phyloP scores from a whole-genome alignment of 1,139 yeast genomes.

The Wickerhamomyces sp. region DNA sequence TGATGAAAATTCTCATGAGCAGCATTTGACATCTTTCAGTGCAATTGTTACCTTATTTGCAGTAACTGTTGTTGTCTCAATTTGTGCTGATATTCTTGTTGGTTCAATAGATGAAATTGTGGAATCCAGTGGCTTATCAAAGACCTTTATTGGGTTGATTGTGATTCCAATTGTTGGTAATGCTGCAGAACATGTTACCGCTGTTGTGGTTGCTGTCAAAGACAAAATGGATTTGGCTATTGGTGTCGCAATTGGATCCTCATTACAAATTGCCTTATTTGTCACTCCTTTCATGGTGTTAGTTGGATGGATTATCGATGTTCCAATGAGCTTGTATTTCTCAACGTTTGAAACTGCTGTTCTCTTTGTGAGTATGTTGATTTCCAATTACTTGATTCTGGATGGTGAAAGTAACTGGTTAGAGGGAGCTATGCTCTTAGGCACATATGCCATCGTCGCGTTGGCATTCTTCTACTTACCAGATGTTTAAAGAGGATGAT shows the following conservation, averaged over 20 bases:
- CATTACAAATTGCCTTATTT: slow-evolving; percentile 90
- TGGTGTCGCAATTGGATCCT: slow-evolving; percentile 97
- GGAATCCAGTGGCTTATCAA: slow-evolving; percentile 76
- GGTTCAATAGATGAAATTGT: slow-evolving; percentile 91
- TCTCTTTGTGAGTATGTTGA: slow-evolving; percentile 80
- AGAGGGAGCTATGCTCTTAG: slow-evolving; percentile 88
- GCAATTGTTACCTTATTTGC: slow-evolving; percentile 47
- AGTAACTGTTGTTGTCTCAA: slow-evolving; percentile 77
- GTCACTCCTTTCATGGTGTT: slow-evolving; percentile 94
- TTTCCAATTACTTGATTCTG: slow-evolving; percentile 78
- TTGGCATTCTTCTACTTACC: slow-evolving; percentile 74
- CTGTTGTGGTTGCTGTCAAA: slow-evolving; percentile 89
- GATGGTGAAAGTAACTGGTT: slow-evolving; percentile 98
- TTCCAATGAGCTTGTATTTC: slow-evolving; percentile 90
- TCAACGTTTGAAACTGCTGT: slow-evolving; percentile 92
- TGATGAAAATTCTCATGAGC: slow-evolving; percentile 18
- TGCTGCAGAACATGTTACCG: slow-evolving; percentile 98
- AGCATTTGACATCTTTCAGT: slow-evolving; percentile 37
- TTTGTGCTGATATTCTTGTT: slow-evolving; percentile 91
- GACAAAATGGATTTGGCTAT: slow-evolving; percentile 97
- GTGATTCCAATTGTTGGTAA: slow-evolving; percentile 96
- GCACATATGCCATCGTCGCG: slow-evolving; percentile 82
- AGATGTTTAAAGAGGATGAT: slow-evolving; percentile 17
- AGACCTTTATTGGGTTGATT: slow-evolving; percentile 91
- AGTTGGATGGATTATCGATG: slow-evolving; percentile 84